phyloP scores from a whole-genome alignment of 2,329 filamentous ascomycete species.

The Aspergillus calidoustus region DNA sequence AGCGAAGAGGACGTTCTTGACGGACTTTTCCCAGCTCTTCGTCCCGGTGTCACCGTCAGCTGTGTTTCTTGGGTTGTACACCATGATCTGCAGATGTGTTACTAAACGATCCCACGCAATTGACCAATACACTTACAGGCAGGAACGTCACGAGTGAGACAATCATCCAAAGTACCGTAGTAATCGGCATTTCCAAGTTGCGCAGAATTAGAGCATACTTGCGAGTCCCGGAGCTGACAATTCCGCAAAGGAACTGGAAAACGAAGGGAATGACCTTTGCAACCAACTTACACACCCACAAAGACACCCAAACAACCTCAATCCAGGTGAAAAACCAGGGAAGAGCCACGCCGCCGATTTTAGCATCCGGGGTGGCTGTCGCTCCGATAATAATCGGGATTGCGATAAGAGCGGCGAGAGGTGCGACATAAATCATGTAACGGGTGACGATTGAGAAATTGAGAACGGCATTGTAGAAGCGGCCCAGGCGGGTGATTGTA shows the following conservation, averaged over 20 bases:
- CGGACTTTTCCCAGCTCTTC: conserved; percentile 57
- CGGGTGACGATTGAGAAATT: conserved; percentile 67
- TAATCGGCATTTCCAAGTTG: conserved; percentile 64
- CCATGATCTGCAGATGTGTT: conserved; percentile 45
- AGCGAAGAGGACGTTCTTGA: conserved; percentile 65
- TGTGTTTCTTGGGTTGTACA: conserved; percentile 45
- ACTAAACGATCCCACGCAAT: neutral
- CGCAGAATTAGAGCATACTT: conserved; percentile 66
- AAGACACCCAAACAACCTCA: conserved; percentile 66
- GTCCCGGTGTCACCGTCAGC: conserved; percentile 35
- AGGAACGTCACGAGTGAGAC: conserved; percentile 64
- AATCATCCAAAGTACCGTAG: conserved; percentile 64
- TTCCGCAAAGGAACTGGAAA: conserved; percentile 65
- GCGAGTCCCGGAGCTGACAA: conserved; percentile 66
- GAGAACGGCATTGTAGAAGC: conserved; percentile 63
- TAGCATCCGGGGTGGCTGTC: conserved; percentile 51
- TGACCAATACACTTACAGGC: conserved; percentile 43
- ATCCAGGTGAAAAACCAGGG: conserved; percentile 69
- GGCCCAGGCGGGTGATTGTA: conserved; percentile 62
- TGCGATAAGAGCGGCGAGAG: conserved; percentile 61
- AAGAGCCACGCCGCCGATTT: conserved; percentile 60
- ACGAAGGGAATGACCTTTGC: conserved; percentile 62
- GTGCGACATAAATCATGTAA: conserved; percentile 66
- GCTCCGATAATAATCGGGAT: conserved; percentile 68
- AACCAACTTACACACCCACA: conserved; percentile 66